phyloP scores from a whole-genome alignment of 148 eudicot species.

The Beta vulgaris region DNA sequence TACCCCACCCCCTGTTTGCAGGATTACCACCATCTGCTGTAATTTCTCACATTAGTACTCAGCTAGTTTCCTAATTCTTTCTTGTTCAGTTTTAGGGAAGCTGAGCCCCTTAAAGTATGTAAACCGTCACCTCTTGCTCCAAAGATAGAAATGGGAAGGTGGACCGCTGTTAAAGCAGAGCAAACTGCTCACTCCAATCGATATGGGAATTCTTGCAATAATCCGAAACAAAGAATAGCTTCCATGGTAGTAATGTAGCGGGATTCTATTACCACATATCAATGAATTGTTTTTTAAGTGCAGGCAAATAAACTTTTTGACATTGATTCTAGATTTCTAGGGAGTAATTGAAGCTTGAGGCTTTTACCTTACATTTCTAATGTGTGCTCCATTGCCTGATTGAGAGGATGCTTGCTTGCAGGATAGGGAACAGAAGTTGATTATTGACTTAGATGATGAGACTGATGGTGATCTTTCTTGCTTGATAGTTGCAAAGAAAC shows the following conservation, averaged over 20 bases:
- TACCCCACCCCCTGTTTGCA: too few species aligned
- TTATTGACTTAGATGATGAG: conserved; percentile 65
- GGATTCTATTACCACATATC: not conserved
- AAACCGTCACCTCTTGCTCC: conserved; percentile 36
- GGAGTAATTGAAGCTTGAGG: conserved; percentile 5
- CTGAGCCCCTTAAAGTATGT: conserved; percentile 29
- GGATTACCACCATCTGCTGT: not conserved
- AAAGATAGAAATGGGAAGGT: conserved; percentile 57
- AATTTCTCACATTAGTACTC: not conserved
- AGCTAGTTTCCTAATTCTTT: not conserved
- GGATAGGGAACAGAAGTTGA: conserved; percentile 44
- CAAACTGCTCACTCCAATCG: conserved; percentile 25
- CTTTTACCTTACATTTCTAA: conserved; percentile 2
- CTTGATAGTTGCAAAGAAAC: conserved; percentile 51
- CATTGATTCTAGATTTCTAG: not conserved
- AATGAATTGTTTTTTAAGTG: not conserved
- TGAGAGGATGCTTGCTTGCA: conserved; percentile 24
- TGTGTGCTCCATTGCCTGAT: conserved; percentile 6
- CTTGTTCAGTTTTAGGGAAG: conserved; percentile 29
- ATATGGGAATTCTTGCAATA: conserved; percentile 27
- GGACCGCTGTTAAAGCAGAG: conserved; percentile 69
- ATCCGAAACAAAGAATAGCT: conserved; percentile 36
- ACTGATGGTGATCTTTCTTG: conserved; percentile 58
- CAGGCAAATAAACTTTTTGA: not conserved
- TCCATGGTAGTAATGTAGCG: conserved; percentile 41